Evolutionary conservation across 2,329 filamentous ascomycete genomes (phyloP), one percentile per base, ranked within the genome.

Genomic region (Sclerotinia trifoliorum): DNA sequence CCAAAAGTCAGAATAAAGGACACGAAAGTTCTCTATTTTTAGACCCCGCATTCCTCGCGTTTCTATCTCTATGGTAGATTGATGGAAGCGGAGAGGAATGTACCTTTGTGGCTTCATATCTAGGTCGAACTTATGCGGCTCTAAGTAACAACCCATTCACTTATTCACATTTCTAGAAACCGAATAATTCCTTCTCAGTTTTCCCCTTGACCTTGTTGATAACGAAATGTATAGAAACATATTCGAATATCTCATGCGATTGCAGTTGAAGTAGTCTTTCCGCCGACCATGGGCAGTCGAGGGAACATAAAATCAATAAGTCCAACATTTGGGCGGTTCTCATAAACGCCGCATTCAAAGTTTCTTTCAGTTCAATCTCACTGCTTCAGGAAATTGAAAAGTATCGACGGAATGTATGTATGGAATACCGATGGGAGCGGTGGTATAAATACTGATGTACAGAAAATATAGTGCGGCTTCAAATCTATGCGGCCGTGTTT

Each of bases 21-120:
- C 7, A 32, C n/a, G n/a, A 1, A n/a, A 2, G 15, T 24, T 44
- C 4, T 17, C 49, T 26, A 7, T 65, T 35, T 39, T 54, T 57
- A 24, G 39, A 32, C 42, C 63, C 63, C 52, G 26, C 63, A 66
- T 66, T 66, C 63, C 63, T 66, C 63, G 8, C 5, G 3, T 24
- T 48, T 21, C 17, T 21, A 35, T 17, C 13, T 3, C 21, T 21
- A 26, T 39, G 5, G 17, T 15, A 8, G 17, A 42, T 24, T 51
- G n/a, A 49, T 64, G 32, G n/a, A 39, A n/a, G 15, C 46, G 21
- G 21, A 26, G 17, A 54, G 61, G 48, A 64, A 64, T 55, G 61
- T 42, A 48, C 60, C 61, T 39, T 51, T 54, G 55, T 57, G 55
- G 32, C 55, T 42, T 24, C 32, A 42, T 57, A 24, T 13, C 29